A percentile compares a stretch with the other conserved stretches of the same genome.
These are phyloP conservation scores for Pterocarpus macrocarpus DNA, from an alignment of 306 rosid genomes.

Conservation along the genomic window DNA sequence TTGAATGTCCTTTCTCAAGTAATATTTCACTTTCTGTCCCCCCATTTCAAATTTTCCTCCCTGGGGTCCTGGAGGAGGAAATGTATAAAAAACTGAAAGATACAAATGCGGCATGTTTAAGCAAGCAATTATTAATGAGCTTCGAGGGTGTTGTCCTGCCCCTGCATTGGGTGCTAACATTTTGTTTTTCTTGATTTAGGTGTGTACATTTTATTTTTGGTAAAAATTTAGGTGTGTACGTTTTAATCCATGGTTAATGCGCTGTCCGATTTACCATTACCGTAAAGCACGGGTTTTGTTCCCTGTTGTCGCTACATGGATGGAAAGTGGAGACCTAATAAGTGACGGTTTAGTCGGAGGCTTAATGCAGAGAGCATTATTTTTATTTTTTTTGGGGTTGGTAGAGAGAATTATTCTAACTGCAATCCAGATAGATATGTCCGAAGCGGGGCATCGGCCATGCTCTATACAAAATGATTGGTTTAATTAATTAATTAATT, in stretches of 20 bases:
- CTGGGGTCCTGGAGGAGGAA: not conserved
- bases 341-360: constrained; percentile 19
- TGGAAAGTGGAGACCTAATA: not conserved
- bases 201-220: not conserved
- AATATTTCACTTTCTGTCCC: not conserved
- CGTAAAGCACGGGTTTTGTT: constrained; percentile 26
- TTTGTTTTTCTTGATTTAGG: too few relatives aligned
- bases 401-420: constrained; percentile 10
- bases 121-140: not conserved
- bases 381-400: too few relatives aligned
- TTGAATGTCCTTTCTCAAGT: not conserved
- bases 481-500: constrained; percentile 1
- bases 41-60: not conserved
- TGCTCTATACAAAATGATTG: constrained; percentile 8
- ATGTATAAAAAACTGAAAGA: not conserved
- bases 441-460: constrained; percentile 15
- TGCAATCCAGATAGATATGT: constrained; percentile 33
- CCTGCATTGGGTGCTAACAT: too few relatives aligned
- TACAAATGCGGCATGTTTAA: not conserved
- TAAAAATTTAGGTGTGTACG: too few relatives aligned
- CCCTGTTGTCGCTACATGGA: constrained; percentile 17
- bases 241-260: constrained; percentile 13
- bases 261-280: constrained; percentile 28
- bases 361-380: not conserved
- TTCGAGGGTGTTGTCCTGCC: not conserved